Conservation (phyloP, 2,329 filamentous ascomycete species). For the Periconia macrospinosa region DNA sequence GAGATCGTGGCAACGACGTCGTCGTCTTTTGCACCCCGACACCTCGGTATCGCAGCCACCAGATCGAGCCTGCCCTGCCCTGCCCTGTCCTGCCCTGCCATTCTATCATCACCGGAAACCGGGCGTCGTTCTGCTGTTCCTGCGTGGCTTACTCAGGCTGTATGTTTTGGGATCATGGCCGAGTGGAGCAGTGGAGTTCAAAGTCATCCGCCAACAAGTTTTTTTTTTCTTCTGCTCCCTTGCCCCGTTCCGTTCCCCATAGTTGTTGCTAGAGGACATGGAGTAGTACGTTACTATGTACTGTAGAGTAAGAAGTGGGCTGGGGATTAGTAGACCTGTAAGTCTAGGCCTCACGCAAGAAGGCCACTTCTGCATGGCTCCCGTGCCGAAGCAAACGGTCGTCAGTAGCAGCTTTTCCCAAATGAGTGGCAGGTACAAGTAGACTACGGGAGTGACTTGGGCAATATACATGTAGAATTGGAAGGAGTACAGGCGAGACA, state of each 20-base stretch:
- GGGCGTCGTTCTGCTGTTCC: conserved; percentile 16
- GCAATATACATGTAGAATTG: neutral
- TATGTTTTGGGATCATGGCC: conserved; percentile 6
- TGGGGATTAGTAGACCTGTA: neutral
- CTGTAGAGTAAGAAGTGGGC: too few species aligned
- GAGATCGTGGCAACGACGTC: too few species aligned
- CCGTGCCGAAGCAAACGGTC: conserved; percentile 2
- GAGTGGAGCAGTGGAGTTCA: conserved; percentile 11
- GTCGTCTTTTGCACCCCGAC: too few species aligned
- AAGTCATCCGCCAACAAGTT: conserved; percentile 9
- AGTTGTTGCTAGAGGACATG: neutral
- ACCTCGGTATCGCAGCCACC: neutral
- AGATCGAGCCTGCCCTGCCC: neutral
- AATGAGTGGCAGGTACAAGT: neutral
- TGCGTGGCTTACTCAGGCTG: conserved; percentile 26
- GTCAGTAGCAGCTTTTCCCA: neutral
- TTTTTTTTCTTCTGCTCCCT: neutral
- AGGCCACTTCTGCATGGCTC: neutral
- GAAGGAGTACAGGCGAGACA: conserved; percentile 1
- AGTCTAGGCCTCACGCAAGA: neutral
- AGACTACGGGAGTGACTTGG: too few species aligned
- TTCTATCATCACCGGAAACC: neutral
- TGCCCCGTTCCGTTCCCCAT: neutral
- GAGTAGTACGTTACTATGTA: too few species aligned
- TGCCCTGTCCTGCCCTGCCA: too few species aligned